A percentile compares a stretch with the other conserved stretches of the same genome.
Conservation (phyloP, 2,329 filamentous ascomycete species). For the Neonectria hederae region DNA sequence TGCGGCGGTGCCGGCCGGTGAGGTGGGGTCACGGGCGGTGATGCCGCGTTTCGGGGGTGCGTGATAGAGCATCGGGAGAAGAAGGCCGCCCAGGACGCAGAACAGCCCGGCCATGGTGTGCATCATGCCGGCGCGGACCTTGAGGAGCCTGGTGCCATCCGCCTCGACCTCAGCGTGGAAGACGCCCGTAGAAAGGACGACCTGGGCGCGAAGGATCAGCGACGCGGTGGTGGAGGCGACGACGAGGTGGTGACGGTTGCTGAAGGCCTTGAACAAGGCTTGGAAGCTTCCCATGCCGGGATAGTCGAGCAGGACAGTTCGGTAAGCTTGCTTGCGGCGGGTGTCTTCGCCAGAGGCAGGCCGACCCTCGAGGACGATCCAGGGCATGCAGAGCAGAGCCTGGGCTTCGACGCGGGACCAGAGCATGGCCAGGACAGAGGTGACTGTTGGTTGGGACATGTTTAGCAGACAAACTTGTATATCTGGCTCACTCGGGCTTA, state of each 20-base stretch:
- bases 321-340: slow-evolving; percentile 40
- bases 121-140: slow-evolving; percentile 31
- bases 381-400: slow-evolving; percentile 41
- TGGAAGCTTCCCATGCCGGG: slow-evolving; percentile 34
- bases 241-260: slow-evolving; percentile 42
- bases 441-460: slow-evolving; percentile 26
- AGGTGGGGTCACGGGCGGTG: slow-evolving; percentile 42
- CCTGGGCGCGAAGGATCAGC: slow-evolving; percentile 38
- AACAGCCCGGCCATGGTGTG: slow-evolving; percentile 40
- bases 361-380: slow-evolving; percentile 41
- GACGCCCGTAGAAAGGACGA: slow-evolving; percentile 41
- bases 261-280: slow-evolving; percentile 34
- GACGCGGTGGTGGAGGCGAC: slow-evolving; percentile 33
- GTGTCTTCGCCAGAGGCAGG: slow-evolving; percentile 40
- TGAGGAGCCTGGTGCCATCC: slow-evolving; percentile 32
- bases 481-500: background rate
- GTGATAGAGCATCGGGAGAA: slow-evolving; percentile 42
- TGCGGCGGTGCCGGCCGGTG: slow-evolving; percentile 39
- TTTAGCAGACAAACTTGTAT: background rate
- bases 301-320: slow-evolving; percentile 43
- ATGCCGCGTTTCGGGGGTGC: slow-evolving; percentile 40
- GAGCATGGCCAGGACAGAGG: slow-evolving; percentile 38
- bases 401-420: slow-evolving; percentile 44
- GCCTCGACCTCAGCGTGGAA: slow-evolving; percentile 37
- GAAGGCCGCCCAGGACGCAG: slow-evolving; percentile 29